Evolutionary conservation across 352 stramenopile genomes (phyloP).

Genomic region (Phytophthora crassamura): DNA sequence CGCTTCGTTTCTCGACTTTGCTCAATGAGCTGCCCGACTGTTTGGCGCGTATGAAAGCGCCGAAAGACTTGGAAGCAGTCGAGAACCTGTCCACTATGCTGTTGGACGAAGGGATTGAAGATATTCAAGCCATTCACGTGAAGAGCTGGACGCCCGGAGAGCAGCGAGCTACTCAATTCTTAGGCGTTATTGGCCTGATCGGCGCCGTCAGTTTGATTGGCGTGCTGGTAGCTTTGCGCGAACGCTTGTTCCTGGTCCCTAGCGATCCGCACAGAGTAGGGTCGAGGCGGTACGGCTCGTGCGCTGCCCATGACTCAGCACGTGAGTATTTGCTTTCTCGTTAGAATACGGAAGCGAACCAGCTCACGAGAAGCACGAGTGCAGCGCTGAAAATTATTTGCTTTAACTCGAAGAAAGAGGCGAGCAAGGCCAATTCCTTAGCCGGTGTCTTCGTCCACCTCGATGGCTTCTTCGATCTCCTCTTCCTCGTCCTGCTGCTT

Average conservation of each 20-base stretch:
- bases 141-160: slow-evolving; percentile 29
- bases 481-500: slow-evolving; percentile 48
- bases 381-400: slow-evolving; percentile 1
- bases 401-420: slow-evolving; percentile 10
- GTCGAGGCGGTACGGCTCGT: slow-evolving; percentile 42
- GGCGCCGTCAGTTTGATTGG: slow-evolving; percentile 41
- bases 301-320: slow-evolving; percentile 51
- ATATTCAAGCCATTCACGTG: neutral
- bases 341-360: slow-evolving; percentile 15
- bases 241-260: slow-evolving; percentile 42
- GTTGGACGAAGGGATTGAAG: slow-evolving; percentile 12
- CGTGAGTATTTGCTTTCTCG: slow-evolving; percentile 59
- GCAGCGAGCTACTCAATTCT: slow-evolving; percentile 30
- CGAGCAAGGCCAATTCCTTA: neutral
- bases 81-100: slow-evolving; percentile 12
- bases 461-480: slow-evolving; percentile 63
- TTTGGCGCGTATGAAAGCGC: slow-evolving; percentile 32
- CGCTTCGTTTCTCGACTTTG: slow-evolving; percentile 53
- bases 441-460: slow-evolving; percentile 23
- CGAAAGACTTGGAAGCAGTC: slow-evolving; percentile 10
- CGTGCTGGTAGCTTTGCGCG: slow-evolving; percentile 48
- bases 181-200: slow-evolving; percentile 43
- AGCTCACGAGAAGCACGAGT: neutral
- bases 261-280: slow-evolving; percentile 4
- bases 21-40: slow-evolving; percentile 51